Base-by-base conservation (phyloP, 202 grass and related monocot genomes). In the Panicum virgatum region DNA sequence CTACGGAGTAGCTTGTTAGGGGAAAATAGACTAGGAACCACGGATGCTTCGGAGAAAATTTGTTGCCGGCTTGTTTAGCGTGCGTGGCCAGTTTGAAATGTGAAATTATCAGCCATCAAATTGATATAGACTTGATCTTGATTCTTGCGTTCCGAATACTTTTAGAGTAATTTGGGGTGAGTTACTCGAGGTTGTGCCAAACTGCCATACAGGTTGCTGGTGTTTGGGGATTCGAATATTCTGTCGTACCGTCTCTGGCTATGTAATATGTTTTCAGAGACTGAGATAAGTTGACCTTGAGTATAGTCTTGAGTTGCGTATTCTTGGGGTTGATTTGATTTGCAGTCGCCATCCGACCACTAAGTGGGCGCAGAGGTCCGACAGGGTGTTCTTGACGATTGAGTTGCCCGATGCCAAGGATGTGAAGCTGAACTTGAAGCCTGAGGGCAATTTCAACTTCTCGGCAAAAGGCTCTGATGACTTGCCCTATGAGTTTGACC, bases 381-480 rank as follows among this genome's bases (percentile, higher is more conserved):
- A 98, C 83, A 90, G 77, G 61, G 85, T 93, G 47, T 96, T 85
- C 85, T 69, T 96, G 79, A 92, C 90, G 0, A 83, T 98, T 27
- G 90, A 98, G 66, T 85, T 95, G 54, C 96, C 92, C 0, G 92
- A 98, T 47, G 92, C 92, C 61, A 96, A 95, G 69, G 96, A 96
- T 83, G 92, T 98, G 76, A 96, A 98, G 69, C 87, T 96, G 42
- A 91, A 83, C 26, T 60, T 93, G 80, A 76, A 98, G 60, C 96
- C 96, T 18, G 96, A 92, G 16, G 96, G 96, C 9, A 89, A 80
- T 40, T 92, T 98, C 59, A 72, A 63, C 36, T 98, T 98, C 71
- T 92, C 78, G 4, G 89, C 96, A 2, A 95, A 89, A 73, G 89
- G 75, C 39, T 65, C 85, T 1, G 91, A 91, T 52, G 86, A 85